Evolutionary conservation across 768 basidiomycete genomes (phyloP).

Genomic region (Chalciporus piperatus): DNA sequence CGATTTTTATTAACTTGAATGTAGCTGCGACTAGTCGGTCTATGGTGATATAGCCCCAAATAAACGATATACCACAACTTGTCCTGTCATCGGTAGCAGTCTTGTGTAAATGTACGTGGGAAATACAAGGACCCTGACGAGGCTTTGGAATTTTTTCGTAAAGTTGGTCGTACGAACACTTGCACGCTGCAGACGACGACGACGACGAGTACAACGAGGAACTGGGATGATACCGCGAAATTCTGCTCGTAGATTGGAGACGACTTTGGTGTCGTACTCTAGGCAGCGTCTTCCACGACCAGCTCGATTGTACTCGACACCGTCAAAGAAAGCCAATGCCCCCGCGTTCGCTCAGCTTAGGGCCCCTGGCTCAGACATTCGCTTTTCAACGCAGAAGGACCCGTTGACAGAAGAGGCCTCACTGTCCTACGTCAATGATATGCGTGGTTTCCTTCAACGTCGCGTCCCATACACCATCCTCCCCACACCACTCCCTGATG

Average conservation of each 20-base stretch:
- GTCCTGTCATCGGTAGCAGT: no score
- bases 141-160: slow-evolving; percentile 2
- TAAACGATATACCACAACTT: no score
- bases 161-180: slow-evolving; percentile 17
- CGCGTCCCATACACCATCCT: slow-evolving; percentile 52
- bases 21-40: no score
- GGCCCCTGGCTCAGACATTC: slow-evolving; percentile 36
- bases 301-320: slow-evolving; percentile 67
- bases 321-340: slow-evolving; percentile 53
- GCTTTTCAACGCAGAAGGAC: slow-evolving; percentile 29
- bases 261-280: slow-evolving; percentile 55
- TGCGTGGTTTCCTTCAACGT: slow-evolving; percentile 52
- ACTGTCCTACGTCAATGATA: slow-evolving; percentile 31
- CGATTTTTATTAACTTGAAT: no score
- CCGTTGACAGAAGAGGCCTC: slow-evolving; percentile 16
- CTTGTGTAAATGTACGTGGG: background rate
- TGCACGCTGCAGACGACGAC: slow-evolving; percentile 9
- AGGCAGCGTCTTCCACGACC: slow-evolving; percentile 67
- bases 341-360: slow-evolving; percentile 45
- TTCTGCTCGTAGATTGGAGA: slow-evolving; percentile 28
- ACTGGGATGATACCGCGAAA: slow-evolving; percentile 30
- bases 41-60: no score
- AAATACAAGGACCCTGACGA: background rate
- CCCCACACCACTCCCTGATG: slow-evolving; percentile 62
- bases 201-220: slow-evolving; percentile 4